Conservation (phyloP, 371 early-diverging fungal species). For the Apophysomyces ossiformis region DNA sequence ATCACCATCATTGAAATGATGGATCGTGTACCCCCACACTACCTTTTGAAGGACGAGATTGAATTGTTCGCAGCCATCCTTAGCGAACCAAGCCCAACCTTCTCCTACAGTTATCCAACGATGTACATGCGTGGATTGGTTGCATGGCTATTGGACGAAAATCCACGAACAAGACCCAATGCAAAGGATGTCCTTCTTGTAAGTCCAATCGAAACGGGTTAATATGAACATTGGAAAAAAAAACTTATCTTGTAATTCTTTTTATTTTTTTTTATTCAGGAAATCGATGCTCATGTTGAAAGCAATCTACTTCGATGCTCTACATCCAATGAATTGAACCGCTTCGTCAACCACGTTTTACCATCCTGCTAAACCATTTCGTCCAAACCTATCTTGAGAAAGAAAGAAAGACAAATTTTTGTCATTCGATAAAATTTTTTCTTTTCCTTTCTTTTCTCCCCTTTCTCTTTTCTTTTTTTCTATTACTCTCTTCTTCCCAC, state of each 20-base stretch:
- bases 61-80: slow-evolving; percentile 47
- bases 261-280: slow-evolving; percentile 23
- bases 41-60: slow-evolving; percentile 48
- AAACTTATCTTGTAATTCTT: background rate
- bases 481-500: background rate
- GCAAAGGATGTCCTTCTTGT: slow-evolving; percentile 49
- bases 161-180: slow-evolving; percentile 38
- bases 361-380: slow-evolving; percentile 21
- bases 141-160: slow-evolving; percentile 54
- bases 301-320: slow-evolving; percentile 41
- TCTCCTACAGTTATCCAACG: slow-evolving; percentile 52
- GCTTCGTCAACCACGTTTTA: slow-evolving; percentile 48
- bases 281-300: slow-evolving; percentile 52
- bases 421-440: background rate
- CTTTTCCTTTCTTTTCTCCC: background rate
- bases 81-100: slow-evolving; percentile 54
- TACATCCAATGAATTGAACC: slow-evolving; percentile 35
- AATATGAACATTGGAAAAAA: background rate
- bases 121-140: slow-evolving; percentile 57
- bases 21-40: slow-evolving; percentile 60
- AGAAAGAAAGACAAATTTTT: background rate
- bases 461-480: background rate
- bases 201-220: slow-evolving; percentile 2
- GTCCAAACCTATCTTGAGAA: background rate
- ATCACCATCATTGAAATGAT: slow-evolving; percentile 70